Evolutionary conservation across 1,139 yeast species (phyloP).

Genomic region (Yamadazyma diddensiae): DNA sequence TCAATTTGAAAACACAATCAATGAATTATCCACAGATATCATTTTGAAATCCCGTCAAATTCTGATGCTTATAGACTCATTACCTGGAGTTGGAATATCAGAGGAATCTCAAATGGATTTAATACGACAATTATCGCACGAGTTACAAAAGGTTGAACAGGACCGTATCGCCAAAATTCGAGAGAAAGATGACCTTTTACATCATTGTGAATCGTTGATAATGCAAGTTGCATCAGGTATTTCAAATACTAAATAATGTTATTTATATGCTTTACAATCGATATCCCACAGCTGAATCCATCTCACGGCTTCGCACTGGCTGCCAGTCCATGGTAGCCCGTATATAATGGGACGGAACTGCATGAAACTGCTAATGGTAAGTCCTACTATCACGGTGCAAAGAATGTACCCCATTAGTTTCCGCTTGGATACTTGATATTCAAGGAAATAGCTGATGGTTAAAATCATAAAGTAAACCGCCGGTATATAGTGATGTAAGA

Average conservation of each 20-base stretch:
- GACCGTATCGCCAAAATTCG: conserved; percentile 56
- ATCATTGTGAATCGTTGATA: conserved; percentile 69
- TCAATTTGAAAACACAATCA: conserved; percentile 54
- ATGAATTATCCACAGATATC: conserved; percentile 78
- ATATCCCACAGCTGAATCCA: conserved; percentile 39
- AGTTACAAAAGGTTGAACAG: conserved; percentile 59
- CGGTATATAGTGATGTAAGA: conserved; percentile 40
- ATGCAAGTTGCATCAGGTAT: conserved; percentile 58
- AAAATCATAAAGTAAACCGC: conserved; percentile 35
- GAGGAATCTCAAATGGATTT: conserved; percentile 67
- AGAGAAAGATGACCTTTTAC: conserved; percentile 63
- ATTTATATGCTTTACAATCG: conserved; percentile 21
- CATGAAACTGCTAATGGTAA: conserved; percentile 18
- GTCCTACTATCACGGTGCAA: conserved; percentile 13
- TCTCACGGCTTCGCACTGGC: conserved; percentile 23
- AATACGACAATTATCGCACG: conserved; percentile 62
- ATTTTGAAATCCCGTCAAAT: conserved; percentile 85
- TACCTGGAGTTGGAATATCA: conserved; percentile 91
- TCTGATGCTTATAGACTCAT: conserved; percentile 75
- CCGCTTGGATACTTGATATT: conserved; percentile 26
- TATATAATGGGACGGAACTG: conserved; percentile 31
- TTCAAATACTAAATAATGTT: conserved; percentile 28
- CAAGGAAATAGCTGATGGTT: conserved; percentile 28
- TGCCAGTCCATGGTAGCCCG: conserved; percentile 32
- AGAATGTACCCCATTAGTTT: conserved; percentile 18